These are phyloP conservation scores for Sophora flavescens DNA, from an alignment of 306 rosid genomes.

Conservation along the genomic window DNA sequence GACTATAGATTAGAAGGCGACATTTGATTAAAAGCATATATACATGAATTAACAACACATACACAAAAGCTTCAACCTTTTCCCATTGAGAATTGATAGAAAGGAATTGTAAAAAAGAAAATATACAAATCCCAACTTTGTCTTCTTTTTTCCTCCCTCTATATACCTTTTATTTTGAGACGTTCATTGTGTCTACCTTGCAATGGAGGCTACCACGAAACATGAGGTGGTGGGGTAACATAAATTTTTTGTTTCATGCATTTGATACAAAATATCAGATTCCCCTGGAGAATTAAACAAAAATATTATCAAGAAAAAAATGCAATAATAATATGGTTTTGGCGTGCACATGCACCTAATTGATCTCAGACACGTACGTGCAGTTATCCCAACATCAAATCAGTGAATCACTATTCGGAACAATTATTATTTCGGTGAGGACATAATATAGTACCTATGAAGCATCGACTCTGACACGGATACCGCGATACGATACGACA, in stretches of 20 bases:
- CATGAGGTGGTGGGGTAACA: slow-evolving; percentile 43
- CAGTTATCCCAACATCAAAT: background rate
- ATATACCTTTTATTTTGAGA: slow-evolving; percentile 45
- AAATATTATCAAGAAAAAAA: background rate
- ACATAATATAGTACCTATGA: background rate
- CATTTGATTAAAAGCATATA: slow-evolving; percentile 43
- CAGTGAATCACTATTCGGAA: slow-evolving; percentile 38
- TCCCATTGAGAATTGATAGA: slow-evolving; percentile 26
- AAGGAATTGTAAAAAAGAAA: slow-evolving; percentile 5
- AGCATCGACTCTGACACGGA: too few species aligned
- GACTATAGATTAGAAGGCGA: slow-evolving; percentile 38
- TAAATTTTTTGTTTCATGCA: slow-evolving; percentile 20
- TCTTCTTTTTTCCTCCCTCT: slow-evolving; percentile 6
- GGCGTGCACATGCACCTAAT: background rate
- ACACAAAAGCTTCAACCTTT: slow-evolving; percentile 39
- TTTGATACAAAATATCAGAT: slow-evolving; percentile 40
- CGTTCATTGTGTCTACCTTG: slow-evolving; percentile 41
- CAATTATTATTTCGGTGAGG: slow-evolving; percentile 30
- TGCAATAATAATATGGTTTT: background rate
- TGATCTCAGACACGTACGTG: slow-evolving; percentile 8
- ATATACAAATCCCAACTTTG: slow-evolving; percentile 44
- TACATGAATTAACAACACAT: slow-evolving; percentile 47
- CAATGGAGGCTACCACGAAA: slow-evolving; percentile 45
- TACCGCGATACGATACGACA: too few species aligned
- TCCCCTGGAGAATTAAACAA: background rate